Evolutionary conservation across 176 grass and related monocot genomes (phyloP).

Genomic region (Oropetium thomaeum): DNA sequence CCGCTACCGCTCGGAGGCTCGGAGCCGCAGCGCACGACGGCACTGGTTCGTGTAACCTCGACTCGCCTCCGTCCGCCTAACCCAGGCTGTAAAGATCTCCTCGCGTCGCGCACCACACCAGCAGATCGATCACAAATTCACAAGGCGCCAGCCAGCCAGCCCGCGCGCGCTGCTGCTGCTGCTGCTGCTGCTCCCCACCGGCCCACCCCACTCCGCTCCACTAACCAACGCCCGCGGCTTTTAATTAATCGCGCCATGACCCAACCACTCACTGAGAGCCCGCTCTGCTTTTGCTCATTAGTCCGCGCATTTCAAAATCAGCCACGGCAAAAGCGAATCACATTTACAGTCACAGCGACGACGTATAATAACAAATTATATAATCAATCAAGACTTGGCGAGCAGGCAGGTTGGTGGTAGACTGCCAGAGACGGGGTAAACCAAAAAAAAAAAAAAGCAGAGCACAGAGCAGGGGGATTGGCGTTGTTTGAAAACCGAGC

Average conservation of each 20-base stretch:
- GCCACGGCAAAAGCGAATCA: not conserved
- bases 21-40: not conserved
- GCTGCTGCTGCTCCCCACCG: constrained; percentile 9
- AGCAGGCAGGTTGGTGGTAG: not conserved
- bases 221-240: constrained; percentile 8
- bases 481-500: constrained; percentile 16
- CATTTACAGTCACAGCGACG: not conserved
- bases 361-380: too few species aligned
- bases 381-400: not conserved
- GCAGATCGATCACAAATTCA: too few species aligned
- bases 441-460: not conserved
- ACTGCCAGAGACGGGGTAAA: not conserved
- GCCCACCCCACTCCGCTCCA: constrained; percentile 32
- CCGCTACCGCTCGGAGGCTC: not conserved
- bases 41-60: constrained; percentile 7
- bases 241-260: constrained; percentile 28
- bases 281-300: too few species aligned
- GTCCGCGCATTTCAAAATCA: constrained; percentile 25
- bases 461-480: not conserved
- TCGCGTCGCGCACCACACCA: not conserved
- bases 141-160: not conserved
- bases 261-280: constrained; percentile 30
- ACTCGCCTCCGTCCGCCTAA: not conserved
- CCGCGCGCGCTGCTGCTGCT: not conserved
- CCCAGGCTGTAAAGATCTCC: constrained; percentile 32